A percentile compares a stretch with the other conserved stretches of the same genome.
phyloP scores from a whole-genome alignment of 768 basidiomycete species.

The Albatrellus ellisii region DNA sequence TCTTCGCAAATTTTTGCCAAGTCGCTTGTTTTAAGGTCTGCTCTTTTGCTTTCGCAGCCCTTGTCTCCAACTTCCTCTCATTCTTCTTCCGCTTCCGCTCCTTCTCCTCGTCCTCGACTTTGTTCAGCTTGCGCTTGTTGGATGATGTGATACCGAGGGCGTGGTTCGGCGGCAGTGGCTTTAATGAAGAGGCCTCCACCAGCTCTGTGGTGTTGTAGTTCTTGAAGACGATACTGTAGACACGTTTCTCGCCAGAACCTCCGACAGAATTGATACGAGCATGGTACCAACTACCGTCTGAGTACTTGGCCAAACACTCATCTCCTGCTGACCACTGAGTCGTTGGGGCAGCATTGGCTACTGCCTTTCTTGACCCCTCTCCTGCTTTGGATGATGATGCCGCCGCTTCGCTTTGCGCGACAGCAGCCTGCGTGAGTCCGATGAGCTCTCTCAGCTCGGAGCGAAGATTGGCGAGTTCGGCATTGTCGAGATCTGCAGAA shows the following conservation, averaged over 20 bases:
- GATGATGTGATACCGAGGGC: conserved; percentile 23
- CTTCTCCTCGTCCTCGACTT: conserved; percentile 76
- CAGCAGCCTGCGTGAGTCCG: conserved; percentile 57
- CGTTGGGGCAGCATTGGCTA: conserved; percentile 31
- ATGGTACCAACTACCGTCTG: conserved; percentile 80
- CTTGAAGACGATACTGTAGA: conserved; percentile 85
- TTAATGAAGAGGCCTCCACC: conserved; percentile 58
- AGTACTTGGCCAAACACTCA: conserved; percentile 79
- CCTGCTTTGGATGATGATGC: conserved; percentile 36
- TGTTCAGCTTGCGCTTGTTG: conserved; percentile 67
- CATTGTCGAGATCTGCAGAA: conserved; percentile 58
- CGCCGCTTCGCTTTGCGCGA: conserved; percentile 52
- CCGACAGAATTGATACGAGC: conserved; percentile 79
- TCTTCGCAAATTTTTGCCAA: conserved; percentile 95
- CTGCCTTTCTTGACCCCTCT: conserved; percentile 41
- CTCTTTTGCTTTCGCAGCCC: conserved; percentile 80
- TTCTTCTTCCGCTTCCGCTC: conserved; percentile 91
- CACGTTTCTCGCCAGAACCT: conserved; percentile 68
- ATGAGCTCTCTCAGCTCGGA: conserved; percentile 78
- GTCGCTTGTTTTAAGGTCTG: conserved; percentile 72
- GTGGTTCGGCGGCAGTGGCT: conserved; percentile 50
- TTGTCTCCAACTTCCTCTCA: conserved; percentile 80
- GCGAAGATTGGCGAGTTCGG: conserved; percentile 58
- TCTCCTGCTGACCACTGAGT: conserved; percentile 69
- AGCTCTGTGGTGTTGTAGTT: conserved; percentile 88